Evolutionary conservation across 768 basidiomycete species (phyloP).

Genomic region (Tylopilus felleus): DNA sequence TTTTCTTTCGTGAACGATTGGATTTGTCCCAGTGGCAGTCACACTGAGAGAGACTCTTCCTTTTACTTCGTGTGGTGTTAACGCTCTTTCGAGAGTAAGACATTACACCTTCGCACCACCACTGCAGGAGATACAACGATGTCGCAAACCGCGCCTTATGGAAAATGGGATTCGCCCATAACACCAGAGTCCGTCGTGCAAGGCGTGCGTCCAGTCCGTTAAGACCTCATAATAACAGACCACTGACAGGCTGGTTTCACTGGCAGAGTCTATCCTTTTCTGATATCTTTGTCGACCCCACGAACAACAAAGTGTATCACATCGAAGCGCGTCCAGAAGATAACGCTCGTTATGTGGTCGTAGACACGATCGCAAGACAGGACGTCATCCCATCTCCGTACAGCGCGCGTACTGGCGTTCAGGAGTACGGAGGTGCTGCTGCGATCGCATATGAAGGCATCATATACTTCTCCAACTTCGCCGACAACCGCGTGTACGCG

Average conservation of each 20-base stretch:
- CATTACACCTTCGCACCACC: no score
- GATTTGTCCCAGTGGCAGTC: no score
- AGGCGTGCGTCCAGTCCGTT: slow-evolving; percentile 33
- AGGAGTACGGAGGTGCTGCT: slow-evolving; percentile 71
- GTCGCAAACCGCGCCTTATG: slow-evolving; percentile 46
- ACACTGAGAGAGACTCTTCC: no score
- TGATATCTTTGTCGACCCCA: slow-evolving; percentile 54
- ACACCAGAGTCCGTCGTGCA: slow-evolving; percentile 50
- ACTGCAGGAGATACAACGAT: slow-evolving; percentile 1
- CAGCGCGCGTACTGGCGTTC: slow-evolving; percentile 56
- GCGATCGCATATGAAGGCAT: slow-evolving; percentile 48
- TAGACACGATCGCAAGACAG: slow-evolving; percentile 42
- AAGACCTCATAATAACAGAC: neutral
- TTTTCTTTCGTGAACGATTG: no score
- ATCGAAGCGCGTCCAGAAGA: slow-evolving; percentile 59
- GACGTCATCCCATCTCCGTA: slow-evolving; percentile 56
- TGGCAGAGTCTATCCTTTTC: slow-evolving; percentile 32
- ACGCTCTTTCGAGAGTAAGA: no score
- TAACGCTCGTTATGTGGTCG: slow-evolving; percentile 52
- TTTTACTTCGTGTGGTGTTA: no score
- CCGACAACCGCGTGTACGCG: slow-evolving; percentile 52
- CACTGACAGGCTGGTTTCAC: neutral
- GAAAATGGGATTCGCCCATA: slow-evolving; percentile 60
- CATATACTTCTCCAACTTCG: slow-evolving; percentile 57
- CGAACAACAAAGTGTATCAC: slow-evolving; percentile 46